Conservation (phyloP, 1,284 basidiomycete genomes). For the Rhodotorula sp. region DNA sequence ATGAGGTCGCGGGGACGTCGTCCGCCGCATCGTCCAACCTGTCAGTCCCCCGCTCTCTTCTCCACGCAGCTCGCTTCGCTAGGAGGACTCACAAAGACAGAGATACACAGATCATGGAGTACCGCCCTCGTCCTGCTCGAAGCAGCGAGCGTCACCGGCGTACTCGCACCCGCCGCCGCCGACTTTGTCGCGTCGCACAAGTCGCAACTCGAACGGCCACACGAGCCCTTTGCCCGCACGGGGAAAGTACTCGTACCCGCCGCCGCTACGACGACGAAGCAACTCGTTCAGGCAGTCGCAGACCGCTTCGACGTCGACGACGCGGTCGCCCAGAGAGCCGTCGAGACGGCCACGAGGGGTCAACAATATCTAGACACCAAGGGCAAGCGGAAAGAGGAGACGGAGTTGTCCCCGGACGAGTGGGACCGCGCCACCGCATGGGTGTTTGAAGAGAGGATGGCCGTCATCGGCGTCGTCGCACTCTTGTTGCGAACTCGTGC, state of each 20-base stretch:
- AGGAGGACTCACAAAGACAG: background rate
- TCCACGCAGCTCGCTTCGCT: too few relatives aligned
- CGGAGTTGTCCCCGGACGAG: conserved; percentile 29
- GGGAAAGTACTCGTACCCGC: background rate
- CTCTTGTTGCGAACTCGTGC: conserved; percentile 35
- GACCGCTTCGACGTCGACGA: conserved; percentile 31
- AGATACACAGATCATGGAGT: conserved; percentile 18
- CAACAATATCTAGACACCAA: background rate
- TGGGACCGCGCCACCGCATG: conserved; percentile 41
- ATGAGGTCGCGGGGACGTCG: background rate
- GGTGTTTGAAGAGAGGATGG: conserved; percentile 43
- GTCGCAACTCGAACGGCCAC: conserved; percentile 22
- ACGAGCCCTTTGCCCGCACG: conserved; percentile 24
- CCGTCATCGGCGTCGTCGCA: conserved; percentile 37
- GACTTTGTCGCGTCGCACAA: conserved; percentile 23
- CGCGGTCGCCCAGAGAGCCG: conserved; percentile 2
- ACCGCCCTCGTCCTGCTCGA: conserved; percentile 25
- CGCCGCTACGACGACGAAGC: background rate
- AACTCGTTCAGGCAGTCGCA: conserved; percentile 22
- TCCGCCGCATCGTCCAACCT: background rate
- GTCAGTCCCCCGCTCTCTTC: background rate
- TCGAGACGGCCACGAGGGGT: background rate
- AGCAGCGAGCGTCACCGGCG: conserved; percentile 3
- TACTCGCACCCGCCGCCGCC: conserved; percentile 2
- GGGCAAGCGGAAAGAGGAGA: conserved; percentile 1